Base-by-base conservation (phyloP, 352 stramenopile species). In the Globisporangium solare region DNA sequence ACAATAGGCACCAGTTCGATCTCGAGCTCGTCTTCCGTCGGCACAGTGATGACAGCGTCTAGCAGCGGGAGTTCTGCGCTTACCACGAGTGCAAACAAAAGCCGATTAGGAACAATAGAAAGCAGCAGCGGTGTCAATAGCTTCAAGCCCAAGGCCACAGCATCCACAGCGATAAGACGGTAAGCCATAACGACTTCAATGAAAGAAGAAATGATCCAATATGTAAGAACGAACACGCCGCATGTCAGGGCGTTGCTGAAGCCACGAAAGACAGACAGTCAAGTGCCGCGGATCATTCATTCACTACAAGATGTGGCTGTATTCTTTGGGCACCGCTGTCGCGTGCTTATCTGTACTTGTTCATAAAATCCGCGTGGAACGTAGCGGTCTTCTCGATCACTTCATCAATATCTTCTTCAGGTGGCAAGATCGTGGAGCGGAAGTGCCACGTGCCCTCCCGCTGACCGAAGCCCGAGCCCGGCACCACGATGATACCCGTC, bases 371-470 rank as follows among this genome's bases (percentile, higher is more conserved):
- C 21, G 88, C 73, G 74, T 99, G 97, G 79, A 99, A 99, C 60
- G 86, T 85, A 62, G 79, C 74, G 31, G 98, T 98, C 50, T 89
- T 89, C 64, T 97, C 80, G 45, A 99, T 96, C 61, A 99, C 95
- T 60, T 92, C 73, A 47, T 97, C 88, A 54, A 99, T 95, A 49
- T 95, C 85, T 14, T 98, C 93, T 67, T 99, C 96, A 1, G 94
- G 84, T n/a, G 97, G 97, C 60, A 99, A 72, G 61, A 99, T 99
- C 41, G 97, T 99, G 14, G 97, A 99, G 50, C 97, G 92, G 73
- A 99, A 99, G 78, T 99, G 97, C 80, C 88, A 98, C 59, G 97
- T 97, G 51, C 95, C 96, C 37, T 92, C 79, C 61, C 94, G 74
- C 76, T 99, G 97, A 22, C 89, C 95, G 76, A 99, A 99, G 21